Evolutionary conservation across 2,329 filamentous ascomycete species (phyloP), one percentile per base, ranked within the genome.

Genomic region (Falciphora oryzae): DNA sequence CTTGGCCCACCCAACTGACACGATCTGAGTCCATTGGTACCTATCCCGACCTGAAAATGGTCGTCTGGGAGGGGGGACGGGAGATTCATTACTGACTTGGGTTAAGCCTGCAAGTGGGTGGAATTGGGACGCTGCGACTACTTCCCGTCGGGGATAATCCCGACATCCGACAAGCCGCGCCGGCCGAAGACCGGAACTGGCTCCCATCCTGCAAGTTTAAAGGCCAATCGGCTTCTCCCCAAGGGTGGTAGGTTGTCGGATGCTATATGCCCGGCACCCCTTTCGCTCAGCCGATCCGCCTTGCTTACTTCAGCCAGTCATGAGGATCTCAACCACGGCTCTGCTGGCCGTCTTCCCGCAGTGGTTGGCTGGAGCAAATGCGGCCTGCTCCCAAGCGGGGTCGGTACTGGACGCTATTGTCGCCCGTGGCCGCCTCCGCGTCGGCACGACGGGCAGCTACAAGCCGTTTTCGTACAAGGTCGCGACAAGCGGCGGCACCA

Each of bases 381-480:
- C 44, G 44, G 44, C 2, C 44, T 53, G 44, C 44, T 53, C 44
- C 44, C 44, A 53, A 53, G 22, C 22, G 18, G 44, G 44, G 44
- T 53, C 44, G 44, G 44, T 53, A 10, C 25, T 62, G 38, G 60
- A 62, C 18, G 38, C 60, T 27, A 62, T 62, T 8, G 13, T 62
- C 28, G 60, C 60, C 16, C 60, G 60, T 11, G 60, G 38, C 38
- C 35, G 50, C 25, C 60, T 62, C 35, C 44, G 50, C n/a, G 38
- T 62, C n/a, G 60, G 60, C 11, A 62, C 50, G n/a, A 62, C 60
- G n/a, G 60, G 60, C 22, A 44, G 35, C 14, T 62, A 62, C 27
- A 62, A 62, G 60, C 60, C 60, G 0, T 62, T 62, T 50, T 62
- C 60, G 25, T 62, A 62, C 60, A 53, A 53, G 44, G 35, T 56